These are phyloP conservation scores for Arabis hirsuta DNA, from an alignment of 345 rosid genomes.

Conservation along the genomic window DNA sequence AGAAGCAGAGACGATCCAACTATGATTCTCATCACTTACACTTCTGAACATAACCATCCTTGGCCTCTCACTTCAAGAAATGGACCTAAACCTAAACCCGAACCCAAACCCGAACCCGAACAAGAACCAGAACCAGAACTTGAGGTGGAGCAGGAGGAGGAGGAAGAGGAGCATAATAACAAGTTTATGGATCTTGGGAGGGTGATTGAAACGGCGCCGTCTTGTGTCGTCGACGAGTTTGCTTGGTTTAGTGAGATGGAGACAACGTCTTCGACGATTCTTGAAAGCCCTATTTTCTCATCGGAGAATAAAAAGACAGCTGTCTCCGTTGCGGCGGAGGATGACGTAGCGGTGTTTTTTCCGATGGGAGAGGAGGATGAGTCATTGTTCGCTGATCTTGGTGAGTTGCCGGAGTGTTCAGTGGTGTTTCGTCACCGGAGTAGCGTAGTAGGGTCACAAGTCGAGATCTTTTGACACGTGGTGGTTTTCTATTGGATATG, in stretches of 20 bases:
- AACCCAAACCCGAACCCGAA: conserved; percentile 44
- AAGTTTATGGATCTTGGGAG: conserved; percentile 56
- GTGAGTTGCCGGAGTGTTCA: conserved; percentile 95
- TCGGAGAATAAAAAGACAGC: conserved; percentile 39
- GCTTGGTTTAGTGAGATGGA: conserved; percentile 85
- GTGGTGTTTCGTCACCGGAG: conserved; percentile 74
- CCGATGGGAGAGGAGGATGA: conserved; percentile 86
- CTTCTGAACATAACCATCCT: conserved; percentile 93
- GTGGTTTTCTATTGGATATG: conserved; percentile 25
- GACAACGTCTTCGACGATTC: conserved; percentile 69
- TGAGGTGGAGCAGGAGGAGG: conserved; percentile 50
- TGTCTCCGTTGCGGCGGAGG: conserved; percentile 34
- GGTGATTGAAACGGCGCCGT: conserved; percentile 47
- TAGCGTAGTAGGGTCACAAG: conserved; percentile 59
- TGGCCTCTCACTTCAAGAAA: conserved; percentile 74
- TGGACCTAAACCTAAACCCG: conserved; percentile 41
- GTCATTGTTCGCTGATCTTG: conserved; percentile 94
- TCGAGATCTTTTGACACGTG: conserved; percentile 71
- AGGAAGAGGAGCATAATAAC: conserved; percentile 31
- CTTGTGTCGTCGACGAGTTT: conserved; percentile 62
- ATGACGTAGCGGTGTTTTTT: conserved; percentile 62
- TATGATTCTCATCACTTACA: conserved; percentile 83
- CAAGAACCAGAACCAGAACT: conserved; percentile 39
- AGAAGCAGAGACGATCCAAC: conserved; percentile 84
- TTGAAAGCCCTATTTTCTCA: conserved; percentile 69